Conservation (phyloP, 768 basidiomycete genomes). For the Botryobasidium botryosum region DNA sequence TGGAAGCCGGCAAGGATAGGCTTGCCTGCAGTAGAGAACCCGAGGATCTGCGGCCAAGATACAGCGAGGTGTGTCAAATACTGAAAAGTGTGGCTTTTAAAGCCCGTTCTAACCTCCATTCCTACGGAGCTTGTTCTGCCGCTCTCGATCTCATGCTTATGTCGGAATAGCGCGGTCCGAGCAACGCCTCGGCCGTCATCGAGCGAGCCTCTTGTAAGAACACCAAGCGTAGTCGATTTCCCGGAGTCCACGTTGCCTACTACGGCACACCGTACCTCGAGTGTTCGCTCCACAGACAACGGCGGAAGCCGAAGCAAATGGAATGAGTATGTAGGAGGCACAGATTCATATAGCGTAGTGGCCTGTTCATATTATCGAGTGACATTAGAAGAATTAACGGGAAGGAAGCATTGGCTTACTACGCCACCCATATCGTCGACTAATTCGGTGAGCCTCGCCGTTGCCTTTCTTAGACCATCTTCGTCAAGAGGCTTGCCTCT, state of each 20-base stretch:
- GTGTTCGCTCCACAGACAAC: constrained; percentile 54
- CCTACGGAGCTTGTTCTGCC: constrained; percentile 92
- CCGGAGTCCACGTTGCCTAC: constrained; percentile 73
- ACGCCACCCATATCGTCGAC: constrained; percentile 72
- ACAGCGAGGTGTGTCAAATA: not conserved
- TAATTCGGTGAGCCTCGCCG: constrained; percentile 26
- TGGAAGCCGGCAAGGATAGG: constrained; percentile 55
- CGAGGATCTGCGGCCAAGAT: constrained; percentile 46
- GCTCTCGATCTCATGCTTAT: constrained; percentile 95
- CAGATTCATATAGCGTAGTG: constrained; percentile 34
- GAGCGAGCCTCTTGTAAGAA: constrained; percentile 69
- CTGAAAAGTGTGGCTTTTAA: not conserved
- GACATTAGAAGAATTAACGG: not conserved
- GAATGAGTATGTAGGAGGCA: constrained; percentile 33
- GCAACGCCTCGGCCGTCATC: constrained; percentile 72
- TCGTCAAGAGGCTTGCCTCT: constrained; percentile 32
- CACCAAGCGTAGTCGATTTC: constrained; percentile 87
- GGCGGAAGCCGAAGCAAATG: constrained; percentile 61
- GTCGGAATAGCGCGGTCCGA: constrained; percentile 80
- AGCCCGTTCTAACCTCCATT: constrained; percentile 65
- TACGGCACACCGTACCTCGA: constrained; percentile 89
- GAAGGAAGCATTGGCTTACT: constrained; percentile 24
- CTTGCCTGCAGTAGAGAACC: constrained; percentile 59
- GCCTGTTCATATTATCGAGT: constrained; percentile 24
- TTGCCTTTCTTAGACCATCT: constrained; percentile 35